Conservation (phyloP, 306 rosid species). For the Castanea crenata region DNA sequence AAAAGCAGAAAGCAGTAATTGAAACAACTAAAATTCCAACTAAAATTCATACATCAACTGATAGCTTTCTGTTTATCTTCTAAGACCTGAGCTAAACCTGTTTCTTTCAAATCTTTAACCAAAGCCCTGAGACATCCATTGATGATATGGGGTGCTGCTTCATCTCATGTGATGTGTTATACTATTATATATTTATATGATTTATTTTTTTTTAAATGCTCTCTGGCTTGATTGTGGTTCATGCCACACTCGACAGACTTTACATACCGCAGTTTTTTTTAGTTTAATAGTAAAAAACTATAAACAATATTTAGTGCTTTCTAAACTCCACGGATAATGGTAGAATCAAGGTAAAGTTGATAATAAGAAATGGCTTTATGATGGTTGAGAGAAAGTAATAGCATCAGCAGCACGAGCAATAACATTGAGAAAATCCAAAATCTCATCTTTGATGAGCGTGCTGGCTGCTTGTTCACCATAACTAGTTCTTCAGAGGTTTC, state of each 20-base stretch:
- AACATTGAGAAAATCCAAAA: conserved; percentile 28
- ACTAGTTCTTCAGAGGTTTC: background rate
- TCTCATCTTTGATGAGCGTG: background rate
- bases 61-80: conserved; percentile 20
- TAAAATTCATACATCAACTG: conserved; percentile 2
- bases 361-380: conserved; percentile 8
- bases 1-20: background rate
- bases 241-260: too few species aligned
- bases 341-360: conserved; percentile 11
- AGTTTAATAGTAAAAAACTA: too few species aligned
- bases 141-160: conserved; percentile 83
- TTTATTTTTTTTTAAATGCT: conserved; percentile 37
- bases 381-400: conserved; percentile 20
- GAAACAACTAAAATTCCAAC: too few species aligned
- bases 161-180: conserved; percentile 46
- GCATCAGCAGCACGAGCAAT: conserved; percentile 26
- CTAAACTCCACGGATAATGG: conserved; percentile 7
- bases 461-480: conserved; percentile 7
- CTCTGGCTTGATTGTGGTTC: too few species aligned
- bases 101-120: conserved; percentile 41
- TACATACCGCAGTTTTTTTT: too few species aligned
- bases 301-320: background rate
- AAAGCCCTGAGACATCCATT: conserved; percentile 89
- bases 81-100: conserved; percentile 15
- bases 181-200: conserved; percentile 4